These are phyloP conservation scores for Thermothelomyces thermophilus DNA, from an alignment of 2,329 filamentous ascomycete species.

Conservation along the genomic window DNA sequence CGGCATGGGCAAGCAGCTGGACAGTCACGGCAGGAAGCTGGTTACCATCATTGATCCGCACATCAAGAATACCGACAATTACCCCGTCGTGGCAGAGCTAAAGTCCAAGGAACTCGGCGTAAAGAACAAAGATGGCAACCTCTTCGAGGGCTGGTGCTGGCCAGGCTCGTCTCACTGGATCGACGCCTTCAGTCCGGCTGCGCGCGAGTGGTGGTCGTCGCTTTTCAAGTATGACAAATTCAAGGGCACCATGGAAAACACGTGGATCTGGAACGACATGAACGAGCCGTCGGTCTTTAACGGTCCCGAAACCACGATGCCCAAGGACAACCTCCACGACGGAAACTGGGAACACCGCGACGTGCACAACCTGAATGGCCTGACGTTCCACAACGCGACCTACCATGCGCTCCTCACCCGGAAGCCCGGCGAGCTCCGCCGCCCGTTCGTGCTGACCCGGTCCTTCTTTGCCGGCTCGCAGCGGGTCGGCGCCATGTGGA, in stretches of 20 bases:
- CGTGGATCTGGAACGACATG: conserved; percentile 99
- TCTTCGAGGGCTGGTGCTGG: conserved; percentile 98
- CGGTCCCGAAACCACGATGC: conserved; percentile 96
- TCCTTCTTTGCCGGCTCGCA: conserved; percentile 91
- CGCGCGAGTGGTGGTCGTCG: conserved; percentile 81
- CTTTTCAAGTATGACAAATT: conserved; percentile 86
- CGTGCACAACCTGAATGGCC: conserved; percentile 88
- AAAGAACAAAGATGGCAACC: conserved; percentile 80
- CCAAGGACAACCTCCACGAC: conserved; percentile 91
- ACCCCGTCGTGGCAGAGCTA: conserved; percentile 70
- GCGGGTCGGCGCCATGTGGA: conserved; percentile 94
- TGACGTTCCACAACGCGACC: conserved; percentile 94
- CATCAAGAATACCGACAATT: conserved; percentile 85
- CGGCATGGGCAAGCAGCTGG: conserved; percentile 81
- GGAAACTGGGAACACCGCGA: conserved; percentile 95
- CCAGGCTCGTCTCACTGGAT: conserved; percentile 95
- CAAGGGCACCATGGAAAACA: conserved; percentile 77
- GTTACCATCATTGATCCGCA: conserved; percentile 96
- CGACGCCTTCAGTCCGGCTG: conserved; percentile 90
- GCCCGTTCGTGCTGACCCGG: conserved; percentile 88
- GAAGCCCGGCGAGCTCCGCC: conserved; percentile 75
- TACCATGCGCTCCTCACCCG: conserved; percentile 77
- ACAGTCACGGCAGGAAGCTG: conserved; percentile 77
- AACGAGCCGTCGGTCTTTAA: conserved; percentile 99
- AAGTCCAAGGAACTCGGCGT: conserved; percentile 78